Evolutionary conservation across 139 green algal species (phyloP).

Genomic region (Haematococcus lacustris): DNA sequence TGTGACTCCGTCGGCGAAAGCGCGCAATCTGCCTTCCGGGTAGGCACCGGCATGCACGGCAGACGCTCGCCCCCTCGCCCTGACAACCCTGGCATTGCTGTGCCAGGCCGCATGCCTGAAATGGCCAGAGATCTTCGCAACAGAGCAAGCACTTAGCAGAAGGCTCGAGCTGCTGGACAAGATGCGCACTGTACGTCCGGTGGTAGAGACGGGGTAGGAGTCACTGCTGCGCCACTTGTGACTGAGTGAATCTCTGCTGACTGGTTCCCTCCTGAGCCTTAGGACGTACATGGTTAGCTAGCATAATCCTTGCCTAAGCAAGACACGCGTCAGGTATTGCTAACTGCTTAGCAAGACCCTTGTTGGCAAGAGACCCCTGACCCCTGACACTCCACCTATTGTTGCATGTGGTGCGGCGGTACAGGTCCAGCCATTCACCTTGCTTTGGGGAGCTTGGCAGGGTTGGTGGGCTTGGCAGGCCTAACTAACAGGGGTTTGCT

Average conservation of each 20-base stretch:
- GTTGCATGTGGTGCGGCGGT: no score
- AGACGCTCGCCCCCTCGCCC: neutral
- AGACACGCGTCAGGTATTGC: neutral
- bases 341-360: neutral
- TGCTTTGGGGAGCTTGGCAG: no score
- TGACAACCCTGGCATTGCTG: no score
- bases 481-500: no score
- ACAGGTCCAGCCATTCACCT: no score
- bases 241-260: neutral
- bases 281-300: neutral
- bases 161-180: slow-evolving; percentile 69
- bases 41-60: slow-evolving; percentile 12
- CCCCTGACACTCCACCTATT: neutral
- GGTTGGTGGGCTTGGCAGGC: no score
- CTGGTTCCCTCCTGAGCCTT: neutral
- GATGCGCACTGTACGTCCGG: slow-evolving; percentile 81
- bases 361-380: neutral
- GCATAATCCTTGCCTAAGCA: neutral
- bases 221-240: neutral
- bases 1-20: slow-evolving; percentile 92
- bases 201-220: slow-evolving; percentile 91
- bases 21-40: slow-evolving; percentile 83
- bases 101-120: slow-evolving; percentile 50
- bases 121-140: slow-evolving; percentile 86
- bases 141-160: slow-evolving; percentile 30